Evolutionary conservation across 768 basidiomycete species (phyloP), one percentile per base, ranked within the genome.

Genomic region (Suillus weaverae): DNA sequence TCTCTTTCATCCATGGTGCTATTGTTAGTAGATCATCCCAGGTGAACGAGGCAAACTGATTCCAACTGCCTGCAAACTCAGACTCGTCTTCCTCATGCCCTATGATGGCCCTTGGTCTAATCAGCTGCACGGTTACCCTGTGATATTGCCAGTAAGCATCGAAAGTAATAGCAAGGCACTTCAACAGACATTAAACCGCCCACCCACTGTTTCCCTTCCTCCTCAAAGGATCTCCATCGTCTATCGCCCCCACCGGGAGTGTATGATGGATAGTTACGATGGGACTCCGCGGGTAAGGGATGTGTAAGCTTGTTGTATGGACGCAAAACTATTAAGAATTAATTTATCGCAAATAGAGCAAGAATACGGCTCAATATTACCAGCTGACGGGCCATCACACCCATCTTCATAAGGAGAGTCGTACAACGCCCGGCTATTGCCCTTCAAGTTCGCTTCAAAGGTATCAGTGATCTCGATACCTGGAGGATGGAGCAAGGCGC

Each of bases 1-100:
- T 80, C 61, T 87, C 84, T 64, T 88, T 83, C 79, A 94, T 84
- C 92, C 92, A 94, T 4, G 91, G 92, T 44, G 92, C 89, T 64
- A 93, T 85, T 38, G 86, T 82, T 72, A 81, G 81, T 44, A 94
- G 76, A 72, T 94, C 92, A 22, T 78, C 77, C 86, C 86, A 89
- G 0, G 82, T 83, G 65, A 94, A 86, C 13, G 90, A 91, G 8
- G 85, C 85, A 72, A 88, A 93, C 57, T 88, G 89, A 20, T 79
- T 79, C 48, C 85, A 78, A 57, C 84, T 81, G 4, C 80, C 71
- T 18, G 81, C 84, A 26, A 85, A 77, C 68, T 84, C 85, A 30
- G 80, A 68, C 56, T 85, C 86, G 69, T 83, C 70, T 62, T 77
- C 77, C 38, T 77, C 74, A 59, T 72, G 71, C 26, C 81, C 81